Evolutionary conservation across 345 rosid genomes (phyloP).

Genomic region (Firmiana major): DNA sequence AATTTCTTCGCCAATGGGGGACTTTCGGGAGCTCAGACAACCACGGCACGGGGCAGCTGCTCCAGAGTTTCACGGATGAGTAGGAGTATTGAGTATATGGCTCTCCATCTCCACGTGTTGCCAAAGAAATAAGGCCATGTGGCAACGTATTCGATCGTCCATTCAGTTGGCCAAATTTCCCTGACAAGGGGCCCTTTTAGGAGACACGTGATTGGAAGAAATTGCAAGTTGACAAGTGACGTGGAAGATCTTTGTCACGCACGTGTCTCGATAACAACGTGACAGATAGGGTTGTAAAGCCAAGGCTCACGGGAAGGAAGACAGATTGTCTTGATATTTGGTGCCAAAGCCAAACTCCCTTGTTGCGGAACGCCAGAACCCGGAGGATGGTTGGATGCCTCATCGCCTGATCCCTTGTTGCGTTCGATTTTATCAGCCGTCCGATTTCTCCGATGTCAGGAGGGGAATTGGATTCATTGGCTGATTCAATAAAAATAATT

Average conservation of each 20-base stretch:
- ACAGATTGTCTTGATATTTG: not conserved
- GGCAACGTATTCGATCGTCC: not conserved
- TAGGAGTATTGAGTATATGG: not conserved
- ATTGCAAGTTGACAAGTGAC: not conserved
- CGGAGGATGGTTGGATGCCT: not conserved
- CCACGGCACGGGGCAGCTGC: not conserved
- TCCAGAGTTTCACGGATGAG: not conserved
- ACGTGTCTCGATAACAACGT: not conserved
- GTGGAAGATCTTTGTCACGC: not conserved
- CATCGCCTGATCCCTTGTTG: no score
- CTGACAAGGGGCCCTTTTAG: not conserved
- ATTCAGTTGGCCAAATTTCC: not conserved
- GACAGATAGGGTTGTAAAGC: not conserved
- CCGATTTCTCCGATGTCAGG: not conserved
- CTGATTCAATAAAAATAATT: not conserved
- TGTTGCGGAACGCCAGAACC: no score
- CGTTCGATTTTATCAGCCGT: not conserved
- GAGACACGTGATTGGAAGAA: constrained; percentile 2
- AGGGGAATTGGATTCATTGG: not conserved
- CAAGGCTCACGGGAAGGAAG: not conserved
- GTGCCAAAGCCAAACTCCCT: not conserved
- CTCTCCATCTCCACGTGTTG: not conserved
- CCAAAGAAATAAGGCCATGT: not conserved
- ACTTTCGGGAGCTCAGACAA: not conserved
- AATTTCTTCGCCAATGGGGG: not conserved